Evolutionary conservation across 176 grass and related monocot genomes (phyloP), one percentile per base, ranked within the genome.

Genomic region (Guadua angustifolia): DNA sequence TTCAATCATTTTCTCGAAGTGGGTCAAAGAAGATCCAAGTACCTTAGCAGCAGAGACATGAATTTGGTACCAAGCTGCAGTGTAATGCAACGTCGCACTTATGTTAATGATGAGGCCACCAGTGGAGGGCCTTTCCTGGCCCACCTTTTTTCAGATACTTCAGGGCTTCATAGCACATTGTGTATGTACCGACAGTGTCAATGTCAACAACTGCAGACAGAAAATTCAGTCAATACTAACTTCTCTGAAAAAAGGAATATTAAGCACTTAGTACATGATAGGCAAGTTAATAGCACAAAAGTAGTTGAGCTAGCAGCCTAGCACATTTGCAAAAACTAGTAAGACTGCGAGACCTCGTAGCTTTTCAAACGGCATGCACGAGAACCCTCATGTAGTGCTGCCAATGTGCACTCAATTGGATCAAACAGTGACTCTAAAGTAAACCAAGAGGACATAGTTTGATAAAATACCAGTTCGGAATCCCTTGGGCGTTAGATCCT

Each of bases 101-200:
- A 98, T 98, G 84, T 98, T 95, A 55, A 98, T 77, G 79, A 98
- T 98, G 55, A 95, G 84, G 60, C 93, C 95, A 42, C 93, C 91
- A 36, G 74, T 84, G 8, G 84, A 89, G 38, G 89, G 85, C 83
- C 78, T 86, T 89, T 39, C 95, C 95, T 11, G 64, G 87, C 17
- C 79, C 92, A 9, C 95, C 91, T 62, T 92, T 95, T 86, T 93
- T 95, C 17, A 98, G 87, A 84, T 95, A 95, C 73, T 92, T 98
- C 12, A 98, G 63, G 12, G 93, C 93, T 88, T 98, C 96, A 66
- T 98, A 88, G 42, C 85, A 86, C 93, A 98, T 95, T 4, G 96
- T 94, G 77, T 90, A 98, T 51, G 93, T 95, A 36, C 96, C 96
- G 61, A 95, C 67, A 50, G 93, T 92, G 91, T 95, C 96, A 83